These are phyloP conservation scores for Xylaria sp. DNA, from an alignment of 2,329 filamentous ascomycete genomes.

Conservation along the genomic window DNA sequence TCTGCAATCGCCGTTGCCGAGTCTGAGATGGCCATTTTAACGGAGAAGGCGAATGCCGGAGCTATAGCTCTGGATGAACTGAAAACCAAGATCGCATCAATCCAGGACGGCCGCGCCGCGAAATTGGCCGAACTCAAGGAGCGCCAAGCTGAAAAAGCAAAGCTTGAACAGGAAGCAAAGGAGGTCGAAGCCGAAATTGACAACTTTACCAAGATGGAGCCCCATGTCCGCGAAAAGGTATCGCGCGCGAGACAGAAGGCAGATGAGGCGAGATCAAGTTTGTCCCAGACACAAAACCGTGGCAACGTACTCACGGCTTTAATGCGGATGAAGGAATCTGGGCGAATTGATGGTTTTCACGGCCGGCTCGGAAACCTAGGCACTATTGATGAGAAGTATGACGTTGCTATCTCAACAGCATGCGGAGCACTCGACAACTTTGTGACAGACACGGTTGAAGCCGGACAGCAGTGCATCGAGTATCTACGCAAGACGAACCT, in stretches of 20 bases:
- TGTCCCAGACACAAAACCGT: constrained; percentile 88
- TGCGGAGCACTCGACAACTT: constrained; percentile 93
- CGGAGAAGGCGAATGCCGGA: constrained; percentile 87
- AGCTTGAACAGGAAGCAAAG: constrained; percentile 75
- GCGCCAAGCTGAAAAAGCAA: constrained; percentile 73
- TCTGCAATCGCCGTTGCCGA: constrained; percentile 93
- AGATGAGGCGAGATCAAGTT: constrained; percentile 89
- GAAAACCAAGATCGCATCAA: constrained; percentile 75
- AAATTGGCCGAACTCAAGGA: constrained; percentile 79
- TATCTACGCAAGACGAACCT: constrained; percentile 97
- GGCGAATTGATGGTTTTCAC: constrained; percentile 95
- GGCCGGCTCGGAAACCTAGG: constrained; percentile 93
- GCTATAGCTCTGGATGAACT: constrained; percentile 83
- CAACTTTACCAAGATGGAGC: constrained; percentile 76
- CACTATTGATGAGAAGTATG: constrained; percentile 90
- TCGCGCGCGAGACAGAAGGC: constrained; percentile 93
- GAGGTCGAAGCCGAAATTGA: constrained; percentile 75
- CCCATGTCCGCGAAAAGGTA: constrained; percentile 80
- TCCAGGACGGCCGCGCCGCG: constrained; percentile 71
- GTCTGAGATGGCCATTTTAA: constrained; percentile 89
- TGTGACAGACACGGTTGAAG: constrained; percentile 94
- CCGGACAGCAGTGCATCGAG: constrained; percentile 97
- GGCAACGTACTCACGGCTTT: constrained; percentile 90
- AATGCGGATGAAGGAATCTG: constrained; percentile 94
- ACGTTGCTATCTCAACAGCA: constrained; percentile 97